Base-by-base conservation (phyloP, 805 yeast genomes). In the Barnettozyma populi region DNA sequence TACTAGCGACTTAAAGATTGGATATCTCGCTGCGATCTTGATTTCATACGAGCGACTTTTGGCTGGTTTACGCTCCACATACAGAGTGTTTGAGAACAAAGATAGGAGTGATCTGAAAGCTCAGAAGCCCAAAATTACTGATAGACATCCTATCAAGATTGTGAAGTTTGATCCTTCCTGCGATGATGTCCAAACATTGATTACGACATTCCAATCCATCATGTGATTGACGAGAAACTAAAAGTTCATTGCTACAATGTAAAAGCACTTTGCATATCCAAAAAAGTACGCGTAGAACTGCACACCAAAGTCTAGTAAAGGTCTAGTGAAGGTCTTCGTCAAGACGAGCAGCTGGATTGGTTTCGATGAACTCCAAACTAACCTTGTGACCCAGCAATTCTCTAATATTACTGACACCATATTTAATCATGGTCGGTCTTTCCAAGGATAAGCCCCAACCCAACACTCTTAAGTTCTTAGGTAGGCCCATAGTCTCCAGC, bases 391-490 rank as follows among this genome's bases (percentile, higher is more conserved):
- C 99, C 64, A 94, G 76, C 62, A 94, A 74, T 69, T 94, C 99
- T 76, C 99, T 84, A 62, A 94, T 94, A 68, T 94, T 94, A 57
- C 89, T 84, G 50, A 94, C 96, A 51, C 85, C 95, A 65, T 94
- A 94, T 72, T 92, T 94, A 69, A 94, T 94, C 99, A 94, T 94
- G 29, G 99, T 94, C 54, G 99, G 99, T 73, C 99, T 84, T 72
- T 94, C 99, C 66, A 94, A 77, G 21, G 96, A 86, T 60, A 94
- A 76, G 63, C 99, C 99, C 90, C 95, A 94, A 53, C 99, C 99
- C 56, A 90, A 78, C 11, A 92, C 98, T 67, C 97, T 79, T 73
- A 95, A 70, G 65, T 88, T 86, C 73, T 84, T 84, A 51, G 99
- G 99, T 63, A 94, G 78, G 32, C 99, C 99, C 98, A 94, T 92